Evolutionary conservation across 2,329 filamentous ascomycete species (phyloP), one percentile per base, ranked within the genome.

Genomic region (Sporothrix phasma): DNA sequence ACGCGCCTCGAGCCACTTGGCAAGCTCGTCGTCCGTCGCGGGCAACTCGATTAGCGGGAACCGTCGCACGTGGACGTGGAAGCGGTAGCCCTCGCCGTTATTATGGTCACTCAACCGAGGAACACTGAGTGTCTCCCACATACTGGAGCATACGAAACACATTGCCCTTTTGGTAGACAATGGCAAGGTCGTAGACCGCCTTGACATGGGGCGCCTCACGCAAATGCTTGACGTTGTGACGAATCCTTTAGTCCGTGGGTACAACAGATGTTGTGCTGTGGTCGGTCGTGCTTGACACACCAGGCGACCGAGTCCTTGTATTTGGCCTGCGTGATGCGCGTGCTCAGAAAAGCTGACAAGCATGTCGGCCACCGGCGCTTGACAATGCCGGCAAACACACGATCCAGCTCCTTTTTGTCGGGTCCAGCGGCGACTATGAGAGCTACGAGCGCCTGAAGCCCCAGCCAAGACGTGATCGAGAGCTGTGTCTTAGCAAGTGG

Each of bases 371-470:
- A 84, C 58, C 76, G 76, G 64, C 75, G 76, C 56, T 76, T 70
- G 13, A 80, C 76, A 54, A 85, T 80, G 19, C 82, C 81, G 6
- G 75, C 69, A 69, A 87, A 87, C 11, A 86, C 80, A 29, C 79
- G 76, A 59, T 82, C 77, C 68, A 87, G 76, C 73, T 86, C 83
- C 17, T 71, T 72, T 69, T 78, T 76, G 71, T 87, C 76, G 76
- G 68, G 79, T 77, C 84, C 84, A 87, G 62, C 82, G 80, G 61
- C 84, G 75, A 69, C 78, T 84, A 86, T 82, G 73, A 87, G 77
- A 6, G 84, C 84, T 82, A 87, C 82, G 78, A 86, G 84, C 3
- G 80, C 83, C 83, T 83, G 85, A 87, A 75, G 1, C 83, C 84
- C 84, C 84, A 86, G 19, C 84, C 84, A 7, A 86, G 75, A 81